Evolutionary conservation across 1,284 basidiomycete species (phyloP), one percentile per base, ranked within the genome.

Genomic region (Cutaneotrichosporon sp.): DNA sequence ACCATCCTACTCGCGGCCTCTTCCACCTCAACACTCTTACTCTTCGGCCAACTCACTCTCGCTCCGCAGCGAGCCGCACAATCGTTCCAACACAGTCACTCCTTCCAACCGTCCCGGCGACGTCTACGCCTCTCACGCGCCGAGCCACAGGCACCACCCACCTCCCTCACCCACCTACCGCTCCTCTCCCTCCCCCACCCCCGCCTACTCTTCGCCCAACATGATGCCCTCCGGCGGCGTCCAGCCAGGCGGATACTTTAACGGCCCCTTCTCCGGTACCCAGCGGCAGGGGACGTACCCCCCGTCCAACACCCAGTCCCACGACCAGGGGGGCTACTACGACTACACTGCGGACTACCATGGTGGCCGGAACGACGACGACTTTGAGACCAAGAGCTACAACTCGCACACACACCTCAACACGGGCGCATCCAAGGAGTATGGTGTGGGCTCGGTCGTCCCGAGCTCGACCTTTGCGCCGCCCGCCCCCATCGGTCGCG

Each of bases 341-440:
- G 57, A 59, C 51, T 33, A 43, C 18, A 45, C 36, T 31, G 42
- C 34, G 49, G 46, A 47, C 36, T 22, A 45, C 51, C 29, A 57
- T 34, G 67, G 60, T 53, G 54, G 25, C 14, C 27, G 57, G 42
- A 46, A 59, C 47, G 69, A 52, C 43, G 53, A 63, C 34, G 73
- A 74, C 60, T 72, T 74, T 36, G 76, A 76, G 25, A 58, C 31
- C 60, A 78, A 73, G 51, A 75, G 74, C 16, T 76, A 62, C 67
- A 60, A 70, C 13, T 76, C 76, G 11, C 73, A 67, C 67, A 55
- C 62, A 4, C 59, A 63, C 31, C 56, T 63, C 18, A 62, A 53
- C 31, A 55, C 46, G n/a, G n/a, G 34, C 58, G 31, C 51, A 54
- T 36, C 36, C 5, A 51, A 76, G 75, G 62, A 72, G 72, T 77